Evolutionary conservation across 2,329 filamentous ascomycete genomes (phyloP), one percentile per base, ranked within the genome.

Genomic region (Penicillium sp.): DNA sequence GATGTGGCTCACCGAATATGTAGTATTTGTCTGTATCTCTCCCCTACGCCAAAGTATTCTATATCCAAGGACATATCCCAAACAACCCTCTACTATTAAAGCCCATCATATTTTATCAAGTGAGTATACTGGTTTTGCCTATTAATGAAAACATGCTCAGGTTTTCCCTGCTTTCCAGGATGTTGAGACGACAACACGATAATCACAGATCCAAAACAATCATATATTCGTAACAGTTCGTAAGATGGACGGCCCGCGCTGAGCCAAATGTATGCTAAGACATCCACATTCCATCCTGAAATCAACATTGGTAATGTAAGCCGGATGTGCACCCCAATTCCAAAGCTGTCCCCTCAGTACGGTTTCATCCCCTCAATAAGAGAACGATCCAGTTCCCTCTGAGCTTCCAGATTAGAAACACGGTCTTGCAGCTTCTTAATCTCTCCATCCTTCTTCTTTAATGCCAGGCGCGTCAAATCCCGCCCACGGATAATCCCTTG

Each of bases 351-450:
- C 8, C n/a, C 12, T 52, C 15, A 46, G 40, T n/a, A 25, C 9
- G 18, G 25, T 16, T 51, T 40, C 40, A 51, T 40, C 16, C 34
- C 40, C n/a, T 67, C 66, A 50, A 79, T 75, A 15, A 79, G 67
- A 29, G 71, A 74, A 56, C 75, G 78, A 65, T 82, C 79, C 53
- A 81, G 77, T 65, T 84, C 80, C 40, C 76, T 69, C 66, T 86
- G 81, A 15, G 78, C 77, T 65, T 86, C 80, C 35, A 88, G 68
- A 13, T 73, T 74, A 6, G 70, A 72, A 79, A 95, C 77, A 62
- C 87, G 75, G 67, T 89, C 76, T 76, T 86, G 81, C 73, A 96
- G 73, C 71, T 89, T 77, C 70, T 80, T 72, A 69, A 88, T 77
- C 74, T 85, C 75, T 68, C 83, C 72, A 76, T 93, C 86, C 60